Evolutionary conservation across 352 stramenopile species (phyloP), one percentile per base, ranked within the genome.

Genomic region (Thalassiosira mediterranea): DNA sequence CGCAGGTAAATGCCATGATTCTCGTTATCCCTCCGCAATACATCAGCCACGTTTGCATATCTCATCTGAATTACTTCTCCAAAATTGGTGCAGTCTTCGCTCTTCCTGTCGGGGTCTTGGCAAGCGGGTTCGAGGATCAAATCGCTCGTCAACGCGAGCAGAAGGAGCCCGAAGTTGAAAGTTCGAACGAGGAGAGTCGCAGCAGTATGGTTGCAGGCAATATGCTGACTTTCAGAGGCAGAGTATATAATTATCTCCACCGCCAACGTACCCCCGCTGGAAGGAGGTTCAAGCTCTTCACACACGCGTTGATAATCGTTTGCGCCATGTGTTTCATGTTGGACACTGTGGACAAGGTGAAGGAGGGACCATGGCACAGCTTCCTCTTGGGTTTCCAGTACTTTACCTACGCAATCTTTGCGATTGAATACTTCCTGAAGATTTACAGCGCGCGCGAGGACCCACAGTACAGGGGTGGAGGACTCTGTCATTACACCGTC

Each of bases 51-150:
- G n/a, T n/a, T n/a, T n/a, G n/a, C n/a, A n/a, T n/a, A n/a, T n/a
- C n/a, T n/a, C n/a, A n/a, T n/a, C n/a, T n/a, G n/a, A n/a, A n/a
- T n/a, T n/a, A n/a, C n/a, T n/a, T n/a, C n/a, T n/a, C n/a, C n/a
- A n/a, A n/a, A n/a, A n/a, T n/a, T 3, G 82, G 88, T 2, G 88
- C 86, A 5, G 74, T 95, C 0, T 93, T 95, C 81, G 90, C 85
- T 17, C 74, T 95, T 13, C 90, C 90, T 0, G 88, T 83, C 3
- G 87, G 87, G 19, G 92, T 95, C 11, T 87, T 95, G 61, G 90
- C 83, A 8, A 90, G 82, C 69, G 90, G 90, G 1, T 93, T 95
- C 76, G 88, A 93, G 58, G 76, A 83, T 40, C 76, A 91, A 66
- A 88, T 95, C 76, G 70, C 65, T 31, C 68, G 64, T 26, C 65